Base-by-base conservation (phyloP, 192 early-diverging fungal genomes). In the Linnemannia exigua region DNA sequence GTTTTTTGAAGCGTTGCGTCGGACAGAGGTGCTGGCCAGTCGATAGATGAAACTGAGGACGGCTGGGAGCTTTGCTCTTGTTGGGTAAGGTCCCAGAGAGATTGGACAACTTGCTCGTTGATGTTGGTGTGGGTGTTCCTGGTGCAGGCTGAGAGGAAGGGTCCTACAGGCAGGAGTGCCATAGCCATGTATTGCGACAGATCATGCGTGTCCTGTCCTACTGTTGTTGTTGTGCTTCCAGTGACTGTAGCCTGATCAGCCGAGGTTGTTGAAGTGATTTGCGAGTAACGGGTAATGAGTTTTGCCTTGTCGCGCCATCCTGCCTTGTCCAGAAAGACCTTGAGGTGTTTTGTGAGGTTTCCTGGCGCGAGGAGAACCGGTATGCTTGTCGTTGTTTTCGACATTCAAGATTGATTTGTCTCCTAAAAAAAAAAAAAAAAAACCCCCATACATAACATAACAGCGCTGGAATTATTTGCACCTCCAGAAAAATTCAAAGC, bases 281-380 rank as follows among this genome's bases (percentile, higher is more conserved):
- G 82, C 3, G 47, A 28, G 51, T 69, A 76, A 38, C 78, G 84
- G 28, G 75, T 67, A 8, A 86, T 86, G 50, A 86, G 84, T 52
- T 73, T 79, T 51, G 74, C 28, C 70, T 77, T 86, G 74, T 80
- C 84, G 28, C 78, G 84, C 78, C 79, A 76, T 77, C 70, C 74
- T n/a, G 47, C 51, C 14, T 31, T 80, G 75, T 86, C 84, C 25
- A 86, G 70, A 14, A 74, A 37, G 70, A 77, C 61, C 63, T 86
- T 86, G 47, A 86, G 61, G 28, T 76, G 74, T 68, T 77, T 86
- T 61, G 84, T 86, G 50, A 80, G 70, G 46, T 51, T 41, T 19
- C 78, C 61, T 38, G 84, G 84, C 1, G 50, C 78, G 4, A 86
- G 67, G n/a, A 86, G 28, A 22, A 80, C 84, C 11, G 84, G 84